Evolutionary conservation across 1,284 basidiomycete genomes (phyloP), one percentile per base, ranked within the genome.

Genomic region (Laetiporus sulphureus): DNA sequence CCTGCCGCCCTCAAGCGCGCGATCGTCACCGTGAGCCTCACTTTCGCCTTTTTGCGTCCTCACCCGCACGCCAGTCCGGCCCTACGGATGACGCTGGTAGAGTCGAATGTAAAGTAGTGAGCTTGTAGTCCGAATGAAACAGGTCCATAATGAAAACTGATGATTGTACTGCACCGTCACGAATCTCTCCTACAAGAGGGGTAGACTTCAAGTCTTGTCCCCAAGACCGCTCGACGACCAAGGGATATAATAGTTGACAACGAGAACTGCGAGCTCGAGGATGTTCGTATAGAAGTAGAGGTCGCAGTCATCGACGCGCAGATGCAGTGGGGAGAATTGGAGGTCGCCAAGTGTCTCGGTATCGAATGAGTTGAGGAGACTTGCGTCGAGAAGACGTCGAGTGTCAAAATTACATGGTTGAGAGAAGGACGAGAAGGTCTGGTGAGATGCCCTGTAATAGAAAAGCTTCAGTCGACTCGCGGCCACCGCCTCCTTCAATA

Each of bases 391-490:
- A n/a, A n/a, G n/a, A n/a, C n/a, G n/a, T n/a, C n/a, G n/a, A n/a
- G n/a, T n/a, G n/a, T n/a, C n/a, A n/a, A n/a, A n/a, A n/a, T n/a
- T n/a, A n/a, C n/a, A n/a, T n/a, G n/a, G n/a, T n/a, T n/a, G n/a
- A n/a, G n/a, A n/a, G n/a, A n/a, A n/a, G n/a, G n/a, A n/a, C n/a
- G n/a, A n/a, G n/a, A n/a, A n/a, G n/a, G n/a, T 52, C 20, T 63
- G 58, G 30, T 57, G 38, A 11, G 49, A 46, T 3, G 42, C 35
- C 0, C 57, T 44, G 32, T 39, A 62, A 43, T 53, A 60, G 37
- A 63, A 64, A 1, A 57, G 38, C 21, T 56, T 56, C 5, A 64
- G 41, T 3, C 57, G 41, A 5, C 50, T 48, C 11, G 49, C 52
- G 5, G 56, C 47, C 21, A 59, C 43, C 12, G 44, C 38, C 2